These are phyloP conservation scores for Hyaloscypha variabilis DNA, from an alignment of 495 filamentous ascomycete genomes.

Conservation along the genomic window DNA sequence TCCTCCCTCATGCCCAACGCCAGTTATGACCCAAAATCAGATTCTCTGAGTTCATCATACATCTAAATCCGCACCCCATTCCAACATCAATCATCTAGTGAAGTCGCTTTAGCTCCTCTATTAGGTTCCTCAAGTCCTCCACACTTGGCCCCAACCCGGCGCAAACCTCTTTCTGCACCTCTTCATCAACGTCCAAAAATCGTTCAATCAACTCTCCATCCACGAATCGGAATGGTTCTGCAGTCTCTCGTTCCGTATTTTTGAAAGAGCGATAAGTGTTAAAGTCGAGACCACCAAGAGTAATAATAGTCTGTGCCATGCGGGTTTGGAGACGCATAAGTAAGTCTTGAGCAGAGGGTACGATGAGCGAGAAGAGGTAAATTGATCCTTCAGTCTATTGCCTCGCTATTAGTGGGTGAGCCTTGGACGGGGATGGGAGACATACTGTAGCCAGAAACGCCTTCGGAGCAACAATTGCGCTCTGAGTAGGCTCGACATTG, in stretches of 20 bases:
- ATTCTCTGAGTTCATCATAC: neutral
- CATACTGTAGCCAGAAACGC: constrained; percentile 91
- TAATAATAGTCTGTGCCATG: constrained; percentile 40
- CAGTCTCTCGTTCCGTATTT: constrained; percentile 66
- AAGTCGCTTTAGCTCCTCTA: constrained; percentile 74
- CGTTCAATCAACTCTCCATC: constrained; percentile 90
- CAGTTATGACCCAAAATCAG: neutral
- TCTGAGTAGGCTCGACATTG: constrained; percentile 58
- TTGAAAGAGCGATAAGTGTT: constrained; percentile 77
- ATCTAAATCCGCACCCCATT: neutral
- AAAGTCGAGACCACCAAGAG: constrained; percentile 63
- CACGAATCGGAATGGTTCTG: constrained; percentile 84
- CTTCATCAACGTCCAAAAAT: constrained; percentile 72
- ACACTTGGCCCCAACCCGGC: constrained; percentile 63
- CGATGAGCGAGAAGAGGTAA: constrained; percentile 83
- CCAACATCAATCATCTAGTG: constrained; percentile 45
- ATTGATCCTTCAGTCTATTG: constrained; percentile 84
- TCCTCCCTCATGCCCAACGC: neutral
- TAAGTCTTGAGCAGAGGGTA: constrained; percentile 68
- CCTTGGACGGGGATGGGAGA: constrained; percentile 14
- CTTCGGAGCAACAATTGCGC: constrained; percentile 71
- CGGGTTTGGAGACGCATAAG: constrained; percentile 80
- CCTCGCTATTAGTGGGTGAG: constrained; percentile 31
- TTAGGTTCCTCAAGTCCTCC: constrained; percentile 69
- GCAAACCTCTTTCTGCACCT: constrained; percentile 67